Conservation (phyloP, 1,284 basidiomycete genomes). For the Amylostereum areolatum region DNA sequence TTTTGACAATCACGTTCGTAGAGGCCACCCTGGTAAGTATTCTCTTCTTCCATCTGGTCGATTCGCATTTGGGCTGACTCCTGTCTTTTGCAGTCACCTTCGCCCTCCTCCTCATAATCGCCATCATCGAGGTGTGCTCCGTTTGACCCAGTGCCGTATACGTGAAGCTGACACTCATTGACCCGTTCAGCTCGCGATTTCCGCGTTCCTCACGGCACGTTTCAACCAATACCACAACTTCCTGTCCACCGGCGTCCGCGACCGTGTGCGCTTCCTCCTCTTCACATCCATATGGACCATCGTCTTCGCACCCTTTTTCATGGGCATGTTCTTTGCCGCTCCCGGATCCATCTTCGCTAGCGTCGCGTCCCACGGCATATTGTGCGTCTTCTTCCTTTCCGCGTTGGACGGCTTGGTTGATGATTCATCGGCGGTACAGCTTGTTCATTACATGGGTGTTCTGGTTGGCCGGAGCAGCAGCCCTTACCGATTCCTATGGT, state of each 20-base stretch:
- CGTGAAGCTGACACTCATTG: too few relatives aligned
- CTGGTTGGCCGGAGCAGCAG: conserved; percentile 54
- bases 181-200: conserved; percentile 46
- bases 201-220: conserved; percentile 59
- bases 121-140: conserved; percentile 46
- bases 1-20: conserved; percentile 33
- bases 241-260: conserved; percentile 41
- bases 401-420: conserved; percentile 1
- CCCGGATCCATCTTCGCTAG: conserved; percentile 47
- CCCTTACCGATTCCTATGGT: conserved; percentile 24
- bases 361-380: conserved; percentile 55
- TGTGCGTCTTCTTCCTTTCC: conserved; percentile 36
- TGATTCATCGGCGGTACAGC: conserved; percentile 26
- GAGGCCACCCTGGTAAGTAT: conserved; percentile 48
- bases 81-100: conserved; percentile 36
- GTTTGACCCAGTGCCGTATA: too few relatives aligned
- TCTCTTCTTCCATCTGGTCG: neutral
- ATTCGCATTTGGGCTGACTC: conserved; percentile 4
- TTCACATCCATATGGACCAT: conserved; percentile 70
- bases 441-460: conserved; percentile 63
- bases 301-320: conserved; percentile 44
- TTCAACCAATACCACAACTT: conserved; percentile 54
- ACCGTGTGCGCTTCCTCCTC: conserved; percentile 59
- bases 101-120: conserved; percentile 48
- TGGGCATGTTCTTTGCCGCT: conserved; percentile 46